These are phyloP conservation scores for Mycena citricolor DNA, from an alignment of 1,284 basidiomycete genomes.

Conservation along the genomic window DNA sequence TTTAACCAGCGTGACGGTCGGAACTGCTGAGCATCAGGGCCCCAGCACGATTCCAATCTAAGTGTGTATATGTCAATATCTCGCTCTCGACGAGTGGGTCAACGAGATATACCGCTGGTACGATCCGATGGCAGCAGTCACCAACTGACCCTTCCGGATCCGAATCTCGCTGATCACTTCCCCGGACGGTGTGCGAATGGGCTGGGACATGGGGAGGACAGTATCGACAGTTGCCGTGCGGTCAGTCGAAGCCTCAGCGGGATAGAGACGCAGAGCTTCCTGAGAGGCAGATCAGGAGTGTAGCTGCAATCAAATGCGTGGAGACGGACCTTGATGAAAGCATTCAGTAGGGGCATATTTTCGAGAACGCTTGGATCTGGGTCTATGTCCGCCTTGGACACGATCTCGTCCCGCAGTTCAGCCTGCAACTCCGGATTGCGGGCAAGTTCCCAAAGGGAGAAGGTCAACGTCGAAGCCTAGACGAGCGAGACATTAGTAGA, in stretches of 20 bases:
- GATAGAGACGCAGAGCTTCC: constrained; percentile 15
- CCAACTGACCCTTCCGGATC: constrained; percentile 7
- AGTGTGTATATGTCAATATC: too few species aligned
- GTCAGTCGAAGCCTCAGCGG: constrained; percentile 1
- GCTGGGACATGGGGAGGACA: constrained; percentile 6
- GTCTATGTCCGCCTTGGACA: neutral
- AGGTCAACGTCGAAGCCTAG: too few species aligned
- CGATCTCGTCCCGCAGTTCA: too few species aligned
- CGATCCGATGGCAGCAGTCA: constrained; percentile 4
- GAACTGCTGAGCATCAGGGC: constrained; percentile 23
- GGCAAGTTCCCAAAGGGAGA: neutral
- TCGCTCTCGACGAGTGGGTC: too few species aligned
- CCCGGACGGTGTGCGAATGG: constrained; percentile 7
- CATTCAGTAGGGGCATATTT: constrained; percentile 1
- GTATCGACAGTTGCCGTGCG: constrained; percentile 5
- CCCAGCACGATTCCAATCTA: constrained; percentile 19
- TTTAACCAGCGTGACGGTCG: constrained; percentile 17
- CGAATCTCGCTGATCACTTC: constrained; percentile 5
- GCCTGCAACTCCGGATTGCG: neutral
- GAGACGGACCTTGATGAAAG: neutral
- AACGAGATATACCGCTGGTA: constrained; percentile 10
- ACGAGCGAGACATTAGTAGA: too few species aligned
- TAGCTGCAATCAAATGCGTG: neutral
- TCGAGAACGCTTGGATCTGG: neutral
- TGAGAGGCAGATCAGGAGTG: constrained; percentile 6